Base-by-base conservation (phyloP, 805 yeast genomes). In the Nakazawaea ernobii region DNA sequence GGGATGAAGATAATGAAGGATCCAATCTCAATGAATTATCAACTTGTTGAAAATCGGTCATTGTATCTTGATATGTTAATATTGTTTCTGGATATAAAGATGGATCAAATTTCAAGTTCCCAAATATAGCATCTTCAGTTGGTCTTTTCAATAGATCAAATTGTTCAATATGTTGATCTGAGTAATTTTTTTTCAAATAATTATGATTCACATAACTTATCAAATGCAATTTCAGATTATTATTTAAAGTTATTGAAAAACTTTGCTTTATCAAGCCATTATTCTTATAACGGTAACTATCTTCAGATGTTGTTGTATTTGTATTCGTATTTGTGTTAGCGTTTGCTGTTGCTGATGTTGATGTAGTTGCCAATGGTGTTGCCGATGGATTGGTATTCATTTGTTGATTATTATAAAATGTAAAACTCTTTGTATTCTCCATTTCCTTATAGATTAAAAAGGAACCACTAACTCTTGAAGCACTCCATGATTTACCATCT, bases 401-500 rank as follows among this genome's bases (percentile, higher is more conserved):
- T 20, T 20, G 24, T 26, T 32, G 28, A 14, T 27, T 32, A 32
- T 38, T 13, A 52, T 13, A 26, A 28, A 43, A 39, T 4, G 42
- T 39, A 27, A 37, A 43, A 20, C 35, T 45, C 14, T 53, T 48
- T n/a, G 53, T 52, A 8, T 56, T 54, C 50, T 79, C 82, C 70
- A 82, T 74, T 58, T 84, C 89, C 45, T 77, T 73, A 60, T 83
- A 83, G 3, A 79, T 74, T 29, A 83, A 63, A 56, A 83, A 83
- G 1, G 76, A 70, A 4, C 86, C 86, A 4, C 74, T 71, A 1
- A 85, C 89, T 49, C 89, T 70, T 0, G 86, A 79, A 2, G 90
- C 86, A 49, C 80, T 71, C 91, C 92, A 84, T 32, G 75, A 71
- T 52, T 76, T 75, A 15, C 91, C 88, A 57, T 84, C 92, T 1